Base-by-base conservation (phyloP, 306 rosid genomes). In the Sindora glabra region DNA sequence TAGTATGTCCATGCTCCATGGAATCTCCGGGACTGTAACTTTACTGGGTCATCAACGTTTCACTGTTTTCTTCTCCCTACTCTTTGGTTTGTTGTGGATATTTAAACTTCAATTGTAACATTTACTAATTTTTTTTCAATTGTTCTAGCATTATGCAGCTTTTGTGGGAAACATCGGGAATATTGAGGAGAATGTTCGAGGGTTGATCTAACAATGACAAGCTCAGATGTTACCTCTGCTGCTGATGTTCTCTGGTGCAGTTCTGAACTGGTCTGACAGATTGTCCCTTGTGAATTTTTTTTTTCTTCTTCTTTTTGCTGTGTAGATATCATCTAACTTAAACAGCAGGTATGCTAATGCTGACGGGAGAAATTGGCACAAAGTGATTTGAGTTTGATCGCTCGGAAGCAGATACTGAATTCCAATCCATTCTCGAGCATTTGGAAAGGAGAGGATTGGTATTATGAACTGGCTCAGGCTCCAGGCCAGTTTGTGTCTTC, bases 241-340 rank as follows among this genome's bases (percentile, higher is more conserved):
- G 68, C 78, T 27, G 57, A 26, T 46, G 56, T 36, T 62, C 68
- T 63, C 67, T 51, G 76, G 61, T 39, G 60, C 65, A 54, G 70
- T 70, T 69, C 56, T 74, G 72, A 62, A 33, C 71, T 71, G 72
- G 70, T 68, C 69, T 36, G 48, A 45, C 74, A 67, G 71, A 74
- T 74, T 62, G 77, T 69, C 85, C 68, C 66, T 64, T 84, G 71
- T 73, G 58, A 74, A 83, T 76, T 81, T 75, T 79, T n/a, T n/a
- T n/a, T n/a, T n/a, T n/a, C n/a, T 68, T 75, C n/a, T n/a, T n/a
- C n/a, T n/a, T n/a, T n/a, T n/a, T n/a, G n/a, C 86, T 80, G 77
- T 89, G 95, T 89, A 89, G 95, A 86, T 89, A 89, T 86, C 95
- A n/a, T n/a, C n/a, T n/a, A n/a, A n/a, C n/a, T n/a, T n/a, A 86